Evolutionary conservation across 176 grass and related monocot species (phyloP), one percentile per base, ranked within the genome.

Genomic region (Pharus latifolius): DNA sequence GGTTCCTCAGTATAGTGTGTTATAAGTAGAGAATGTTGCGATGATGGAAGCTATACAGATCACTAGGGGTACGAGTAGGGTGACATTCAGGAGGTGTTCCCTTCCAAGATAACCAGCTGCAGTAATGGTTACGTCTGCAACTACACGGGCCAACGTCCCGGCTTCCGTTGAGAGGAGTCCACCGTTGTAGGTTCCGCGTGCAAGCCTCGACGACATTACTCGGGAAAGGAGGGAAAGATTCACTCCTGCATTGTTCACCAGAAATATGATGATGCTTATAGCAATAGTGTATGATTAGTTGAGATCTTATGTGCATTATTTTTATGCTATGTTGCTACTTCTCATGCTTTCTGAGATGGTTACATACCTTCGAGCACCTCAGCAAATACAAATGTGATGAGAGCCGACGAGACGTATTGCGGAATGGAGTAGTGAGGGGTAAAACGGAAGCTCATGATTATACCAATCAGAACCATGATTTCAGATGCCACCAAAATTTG

Each of bases 341-440:
- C 32, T 64, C 16, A 56, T 69, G 42, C 35, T 40, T 44, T n/a
- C n/a, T 75, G 9, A 3, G 10, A 68, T 49, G 20, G 2, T 49
- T 60, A 57, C 65, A 16, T 94, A 99, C 95, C 90, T 94, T 99
- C 90, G 2, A 99, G 95, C 45, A 99, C 95, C 88, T 94, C 87
- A 56, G 87, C 67, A 42, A 81, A 93, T 38, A 99, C 90, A 56
- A 98, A 99, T 42, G 90, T 94, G 55, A 99, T 99, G 20, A 91
- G 67, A 69, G 95, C 95, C 8, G 95, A 99, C 2, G 37, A 68
- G 22, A 99, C 84, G 17, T 94, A 94, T 27, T 94, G 90, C 0
- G 87, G 95, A 60, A 91, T 50, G 3, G 86, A 81, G 75, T 94
- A 99, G 47, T 52, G 81, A 22, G 53, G n/a, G 3, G 82, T 94